A percentile compares a stretch with the other conserved stretches of the same genome.
Conservation (phyloP, 2,329 filamentous ascomycete genomes). For the Claviceps maximensis region DNA sequence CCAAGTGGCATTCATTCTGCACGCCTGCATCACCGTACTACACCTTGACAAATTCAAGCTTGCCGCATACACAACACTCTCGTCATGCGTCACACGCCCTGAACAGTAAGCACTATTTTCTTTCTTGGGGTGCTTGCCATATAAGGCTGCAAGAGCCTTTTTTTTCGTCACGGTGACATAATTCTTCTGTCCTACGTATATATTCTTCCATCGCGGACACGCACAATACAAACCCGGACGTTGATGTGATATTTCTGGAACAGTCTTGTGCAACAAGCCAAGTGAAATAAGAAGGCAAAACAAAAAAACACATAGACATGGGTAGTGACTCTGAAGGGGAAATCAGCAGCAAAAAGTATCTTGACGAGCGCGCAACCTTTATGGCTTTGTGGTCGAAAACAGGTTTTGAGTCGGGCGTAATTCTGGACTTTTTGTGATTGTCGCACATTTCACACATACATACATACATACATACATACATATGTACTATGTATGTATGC, state of each 20-base stretch:
- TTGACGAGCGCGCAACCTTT: no score
- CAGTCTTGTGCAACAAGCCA: background rate
- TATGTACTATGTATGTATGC: no score
- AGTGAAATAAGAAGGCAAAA: no score
- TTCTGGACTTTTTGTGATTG: no score
- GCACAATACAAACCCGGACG: background rate
- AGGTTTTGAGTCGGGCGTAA: no score
- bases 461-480: no score
- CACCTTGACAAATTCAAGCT: background rate
- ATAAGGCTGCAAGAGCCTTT: no score
- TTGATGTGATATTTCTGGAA: background rate
- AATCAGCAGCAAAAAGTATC: no score
- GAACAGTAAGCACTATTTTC: background rate
- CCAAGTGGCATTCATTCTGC: background rate
- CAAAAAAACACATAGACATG: no score
- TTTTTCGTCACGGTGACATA: background rate
- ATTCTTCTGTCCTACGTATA: background rate
- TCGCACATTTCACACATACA: no score
- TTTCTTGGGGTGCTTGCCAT: background rate
- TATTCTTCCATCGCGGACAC: background rate
- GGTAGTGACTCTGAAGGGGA: no score
- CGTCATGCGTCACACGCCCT: background rate
- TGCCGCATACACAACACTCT: background rate
- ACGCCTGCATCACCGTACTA: background rate
- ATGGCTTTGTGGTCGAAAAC: no score